Base-by-base conservation (phyloP, 345 rosid genomes). In the Dipteronia sinensis region DNA sequence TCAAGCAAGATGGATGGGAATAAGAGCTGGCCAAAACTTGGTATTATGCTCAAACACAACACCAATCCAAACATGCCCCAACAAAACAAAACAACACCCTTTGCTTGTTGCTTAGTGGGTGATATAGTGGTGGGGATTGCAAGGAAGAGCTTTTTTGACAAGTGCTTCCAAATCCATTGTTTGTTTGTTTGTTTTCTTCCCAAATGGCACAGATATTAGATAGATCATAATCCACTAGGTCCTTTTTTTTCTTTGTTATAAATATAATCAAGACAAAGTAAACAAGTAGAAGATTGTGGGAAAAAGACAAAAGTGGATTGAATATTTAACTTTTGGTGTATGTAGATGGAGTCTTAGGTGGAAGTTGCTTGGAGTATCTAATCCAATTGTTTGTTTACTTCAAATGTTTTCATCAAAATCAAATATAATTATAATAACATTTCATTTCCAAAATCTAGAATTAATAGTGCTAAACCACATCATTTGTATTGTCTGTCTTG, bases 11-110 rank as follows among this genome's bases (percentile, higher is more conserved):
- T 76, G 88, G 85, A 83, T 77, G 84, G 83, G 91, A 88, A 85
- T 83, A 84, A 87, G 82, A 86, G 87, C 75, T 82, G 94, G 89
- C 89, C 82, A 71, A 82, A 69, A 10, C 53, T 81, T 84, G 90
- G 79, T 22, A 75, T 78, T 76, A 79, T 84, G 76, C 82, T 79
- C 59, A 34, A 79, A 72, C 77, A 53, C 75, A 79, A 68, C 56
- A 74, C 31, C 15, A 71, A 53, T 76, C 80, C 89, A 87, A 86
- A 64, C 87, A 84, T 81, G 90, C 81, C 86, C 79, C 44, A 79
- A 81, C 90, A 88, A 87, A 71, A 70, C 89, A 84, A 83, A 87
- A 77, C 87, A 82, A 75, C 87, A 86, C 56, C 71, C 62, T 55
- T 67, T 58, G 34, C 31, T 86, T 88, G 90, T 90, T 85, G 81